Conservation (phyloP, 129 eudicot species). For the Lonicera japonica region DNA sequence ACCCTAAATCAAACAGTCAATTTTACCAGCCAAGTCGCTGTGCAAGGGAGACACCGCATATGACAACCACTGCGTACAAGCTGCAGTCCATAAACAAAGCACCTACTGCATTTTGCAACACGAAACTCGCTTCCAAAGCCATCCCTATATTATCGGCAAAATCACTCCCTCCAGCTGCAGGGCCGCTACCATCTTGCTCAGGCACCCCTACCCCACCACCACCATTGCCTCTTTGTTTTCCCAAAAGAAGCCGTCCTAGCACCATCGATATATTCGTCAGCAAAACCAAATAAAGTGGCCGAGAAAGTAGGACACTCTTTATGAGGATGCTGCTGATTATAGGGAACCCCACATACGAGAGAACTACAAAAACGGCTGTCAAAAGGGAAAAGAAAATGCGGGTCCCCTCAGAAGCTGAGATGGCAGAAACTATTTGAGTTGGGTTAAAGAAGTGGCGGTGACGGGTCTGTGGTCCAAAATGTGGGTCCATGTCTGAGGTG, state of each 20-base stretch:
- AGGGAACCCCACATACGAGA: not conserved
- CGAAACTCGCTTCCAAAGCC: not conserved
- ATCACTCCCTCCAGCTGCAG: not conserved
- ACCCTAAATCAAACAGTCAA: too few relatives aligned
- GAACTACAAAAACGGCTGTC: not conserved
- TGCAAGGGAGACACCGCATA: not conserved
- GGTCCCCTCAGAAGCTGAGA: not conserved
- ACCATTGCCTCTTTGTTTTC: not conserved
- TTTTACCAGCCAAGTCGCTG: not conserved
- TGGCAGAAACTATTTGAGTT: not conserved
- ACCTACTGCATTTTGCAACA: not conserved
- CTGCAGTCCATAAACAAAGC: not conserved
- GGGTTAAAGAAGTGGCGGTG: conserved; percentile 4
- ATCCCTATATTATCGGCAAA: not conserved
- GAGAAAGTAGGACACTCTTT: not conserved
- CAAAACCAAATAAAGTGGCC: not conserved
- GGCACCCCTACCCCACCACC: not conserved
- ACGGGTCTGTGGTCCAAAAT: conserved; percentile 17
- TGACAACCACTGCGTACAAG: not conserved
- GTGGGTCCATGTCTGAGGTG: conserved; percentile 14
- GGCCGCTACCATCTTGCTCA: not conserved
- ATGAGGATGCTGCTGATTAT: not conserved
- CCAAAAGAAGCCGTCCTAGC: not conserved
- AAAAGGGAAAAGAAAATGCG: not conserved
- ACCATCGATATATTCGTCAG: not conserved